Evolutionary conservation across 2,329 filamentous ascomycete species (phyloP).

Genomic region (Monilinia vaccinii-corymbosi): DNA sequence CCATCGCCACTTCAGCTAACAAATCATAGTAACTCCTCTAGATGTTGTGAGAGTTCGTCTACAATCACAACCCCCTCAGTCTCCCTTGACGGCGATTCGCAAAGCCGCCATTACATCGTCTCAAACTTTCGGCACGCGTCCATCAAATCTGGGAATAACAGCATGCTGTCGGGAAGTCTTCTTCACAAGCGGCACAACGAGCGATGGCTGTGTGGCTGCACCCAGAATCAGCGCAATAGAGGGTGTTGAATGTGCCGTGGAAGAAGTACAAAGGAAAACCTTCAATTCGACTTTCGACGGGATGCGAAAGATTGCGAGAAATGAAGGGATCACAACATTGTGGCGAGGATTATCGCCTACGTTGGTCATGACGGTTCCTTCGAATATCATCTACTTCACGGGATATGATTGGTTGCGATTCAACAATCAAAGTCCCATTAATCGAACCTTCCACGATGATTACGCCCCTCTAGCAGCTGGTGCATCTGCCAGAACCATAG

Average conservation of each 20-base stretch:
- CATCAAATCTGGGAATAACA: slow-evolving; percentile 79
- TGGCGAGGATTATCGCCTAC: slow-evolving; percentile 96
- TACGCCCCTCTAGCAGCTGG: slow-evolving; percentile 77
- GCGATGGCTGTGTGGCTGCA: slow-evolving; percentile 40
- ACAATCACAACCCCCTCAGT: slow-evolving; percentile 64
- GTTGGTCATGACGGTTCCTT: slow-evolving; percentile 84
- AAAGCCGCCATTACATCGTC: slow-evolving; percentile 47
- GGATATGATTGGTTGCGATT: slow-evolving; percentile 92
- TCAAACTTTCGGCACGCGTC: slow-evolving; percentile 54
- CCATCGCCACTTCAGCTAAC: slow-evolving; percentile 6
- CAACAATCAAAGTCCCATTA: slow-evolving; percentile 63
- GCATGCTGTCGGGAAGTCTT: slow-evolving; percentile 96
- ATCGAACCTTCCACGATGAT: slow-evolving; percentile 50
- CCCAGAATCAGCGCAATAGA: slow-evolving; percentile 22
- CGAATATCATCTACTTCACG: slow-evolving; percentile 97
- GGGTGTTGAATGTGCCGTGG: slow-evolving; percentile 62
- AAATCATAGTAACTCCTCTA: slow-evolving; percentile 69
- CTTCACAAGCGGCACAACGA: slow-evolving; percentile 76
- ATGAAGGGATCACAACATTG: slow-evolving; percentile 77
- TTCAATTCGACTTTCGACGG: slow-evolving; percentile 91
- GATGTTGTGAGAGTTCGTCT: slow-evolving; percentile 93
- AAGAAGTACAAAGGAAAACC: slow-evolving; percentile 73
- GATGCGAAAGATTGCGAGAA: slow-evolving; percentile 84
- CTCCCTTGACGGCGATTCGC: slow-evolving; percentile 41
- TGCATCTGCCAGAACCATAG: slow-evolving; percentile 65